A percentile compares a stretch with the other conserved stretches of the same genome.
These are phyloP conservation scores for Mycena amicta DNA, from an alignment of 768 basidiomycete genomes.

Conservation along the genomic window DNA sequence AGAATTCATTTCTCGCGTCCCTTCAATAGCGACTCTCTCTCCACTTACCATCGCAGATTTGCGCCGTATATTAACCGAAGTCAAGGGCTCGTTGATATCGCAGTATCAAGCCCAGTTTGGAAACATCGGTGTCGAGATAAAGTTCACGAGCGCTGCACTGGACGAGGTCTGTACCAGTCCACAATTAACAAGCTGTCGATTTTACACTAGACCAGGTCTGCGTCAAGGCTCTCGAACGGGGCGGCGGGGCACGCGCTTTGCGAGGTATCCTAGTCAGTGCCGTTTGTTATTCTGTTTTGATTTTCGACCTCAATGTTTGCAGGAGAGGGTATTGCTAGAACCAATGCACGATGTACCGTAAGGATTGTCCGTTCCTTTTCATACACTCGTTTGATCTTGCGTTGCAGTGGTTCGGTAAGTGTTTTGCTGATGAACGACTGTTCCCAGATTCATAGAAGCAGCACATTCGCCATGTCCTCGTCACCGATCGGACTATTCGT, in stretches of 20 bases:
- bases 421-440: not conserved
- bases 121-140: conserved; percentile 82
- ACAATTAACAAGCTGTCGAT: no score
- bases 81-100: conserved; percentile 86
- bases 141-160: conserved; percentile 81
- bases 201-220: conserved; percentile 84
- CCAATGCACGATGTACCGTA: conserved; percentile 93
- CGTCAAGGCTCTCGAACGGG: conserved; percentile 72
- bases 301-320: conserved; percentile 6
- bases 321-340: conserved; percentile 84
- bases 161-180: no score
- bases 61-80: conserved; percentile 88
- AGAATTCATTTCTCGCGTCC: conserved; percentile 93
- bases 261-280: conserved; percentile 79
- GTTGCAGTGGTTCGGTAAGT: conserved; percentile 74
- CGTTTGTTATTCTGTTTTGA: not conserved
- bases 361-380: conserved; percentile 4
- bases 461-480: conserved; percentile 82
- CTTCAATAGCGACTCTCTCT: conserved; percentile 83
- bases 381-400: conserved; percentile 5
- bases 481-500: conserved; percentile 71
- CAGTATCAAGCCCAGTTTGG: conserved; percentile 87
- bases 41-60: conserved; percentile 82
- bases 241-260: conserved; percentile 89
- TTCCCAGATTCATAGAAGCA: conserved; percentile 30